These are phyloP conservation scores for Escovopsis sp. DNA, from an alignment of 2,329 filamentous ascomycete genomes.

Conservation along the genomic window DNA sequence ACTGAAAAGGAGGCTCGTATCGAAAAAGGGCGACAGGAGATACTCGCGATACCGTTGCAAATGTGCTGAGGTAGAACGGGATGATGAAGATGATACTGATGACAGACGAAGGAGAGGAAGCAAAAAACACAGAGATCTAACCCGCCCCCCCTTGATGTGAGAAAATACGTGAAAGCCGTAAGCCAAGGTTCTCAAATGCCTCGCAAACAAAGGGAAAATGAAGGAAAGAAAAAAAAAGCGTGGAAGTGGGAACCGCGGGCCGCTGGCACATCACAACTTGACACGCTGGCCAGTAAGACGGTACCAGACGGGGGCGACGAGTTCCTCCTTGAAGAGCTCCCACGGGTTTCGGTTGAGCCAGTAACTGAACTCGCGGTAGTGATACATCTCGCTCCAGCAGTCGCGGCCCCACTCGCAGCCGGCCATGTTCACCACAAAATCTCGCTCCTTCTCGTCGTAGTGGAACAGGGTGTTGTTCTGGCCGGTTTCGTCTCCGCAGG, in stretches of 20 bases:
- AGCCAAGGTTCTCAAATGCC: no score
- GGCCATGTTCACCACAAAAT: constrained; percentile 97
- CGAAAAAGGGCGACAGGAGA: no score
- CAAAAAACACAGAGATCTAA: no score
- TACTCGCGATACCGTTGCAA: no score
- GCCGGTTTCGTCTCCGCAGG: constrained; percentile 55
- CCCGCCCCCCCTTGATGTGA: no score
- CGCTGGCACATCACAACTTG: constrained; percentile 33
- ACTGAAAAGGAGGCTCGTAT: no score
- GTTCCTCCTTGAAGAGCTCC: constrained; percentile 59
- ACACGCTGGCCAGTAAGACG: constrained; percentile 47
- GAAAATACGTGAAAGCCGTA: no score
- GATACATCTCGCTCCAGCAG: constrained; percentile 97
- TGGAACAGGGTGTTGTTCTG: constrained; percentile 64
- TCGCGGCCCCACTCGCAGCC: constrained; percentile 94
- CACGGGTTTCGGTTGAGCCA: constrained; percentile 71
- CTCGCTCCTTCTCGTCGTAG: constrained; percentile 70
- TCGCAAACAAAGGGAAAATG: not conserved
- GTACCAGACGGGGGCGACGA: constrained; percentile 44
- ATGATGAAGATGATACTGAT: no score
- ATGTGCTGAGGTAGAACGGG: no score
- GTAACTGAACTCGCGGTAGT: constrained; percentile 82
- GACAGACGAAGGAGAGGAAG: no score
- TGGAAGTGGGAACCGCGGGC: no score
- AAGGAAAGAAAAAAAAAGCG: not conserved